Conservation (phyloP, 192 early-diverging fungal species). For the Podila verticillata region DNA sequence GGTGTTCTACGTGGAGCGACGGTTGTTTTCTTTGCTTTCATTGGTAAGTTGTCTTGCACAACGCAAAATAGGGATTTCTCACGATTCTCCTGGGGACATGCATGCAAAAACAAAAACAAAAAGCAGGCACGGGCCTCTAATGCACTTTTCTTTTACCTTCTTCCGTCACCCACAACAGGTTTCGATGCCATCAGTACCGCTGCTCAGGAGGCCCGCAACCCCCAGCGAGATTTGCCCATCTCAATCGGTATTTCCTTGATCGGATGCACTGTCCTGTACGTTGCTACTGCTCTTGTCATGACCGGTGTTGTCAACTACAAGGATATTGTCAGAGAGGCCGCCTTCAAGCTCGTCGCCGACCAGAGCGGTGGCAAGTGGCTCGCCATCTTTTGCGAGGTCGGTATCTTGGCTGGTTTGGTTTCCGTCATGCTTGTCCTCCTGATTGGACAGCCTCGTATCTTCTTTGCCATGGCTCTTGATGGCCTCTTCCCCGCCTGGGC, state of each 20-base stretch:
- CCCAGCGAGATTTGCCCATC: constrained; percentile 85
- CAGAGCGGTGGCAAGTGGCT: constrained; percentile 69
- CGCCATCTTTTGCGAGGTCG: constrained; percentile 75
- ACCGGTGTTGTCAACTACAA: constrained; percentile 76
- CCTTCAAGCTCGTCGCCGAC: constrained; percentile 63
- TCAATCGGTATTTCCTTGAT: constrained; percentile 80
- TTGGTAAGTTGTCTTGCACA: constrained; percentile 56
- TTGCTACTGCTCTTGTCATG: constrained; percentile 75
- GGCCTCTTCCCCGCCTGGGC: constrained; percentile 83
- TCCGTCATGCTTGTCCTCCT: constrained; percentile 82
- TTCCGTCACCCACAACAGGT: constrained; percentile 4
- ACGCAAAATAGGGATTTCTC: too few species aligned
- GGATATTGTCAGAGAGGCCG: constrained; percentile 50
- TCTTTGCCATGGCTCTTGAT: constrained; percentile 92
- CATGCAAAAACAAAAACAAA: neutral
- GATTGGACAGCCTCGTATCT: constrained; percentile 89
- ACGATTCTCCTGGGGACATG: too few species aligned
- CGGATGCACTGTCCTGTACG: constrained; percentile 82
- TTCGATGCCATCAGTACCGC: constrained; percentile 90
- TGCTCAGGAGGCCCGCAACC: constrained; percentile 82
- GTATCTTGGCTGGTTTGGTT: constrained; percentile 79
- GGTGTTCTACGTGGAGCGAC: constrained; percentile 80
- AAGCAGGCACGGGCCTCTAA: neutral
- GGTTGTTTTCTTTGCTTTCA: constrained; percentile 83
- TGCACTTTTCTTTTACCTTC: neutral